Percentiles rank a stretch among this genome's conserved stretches.
phyloP scores from a whole-genome alignment of 2,329 filamentous ascomycete genomes.

The Diplodia intermedia region DNA sequence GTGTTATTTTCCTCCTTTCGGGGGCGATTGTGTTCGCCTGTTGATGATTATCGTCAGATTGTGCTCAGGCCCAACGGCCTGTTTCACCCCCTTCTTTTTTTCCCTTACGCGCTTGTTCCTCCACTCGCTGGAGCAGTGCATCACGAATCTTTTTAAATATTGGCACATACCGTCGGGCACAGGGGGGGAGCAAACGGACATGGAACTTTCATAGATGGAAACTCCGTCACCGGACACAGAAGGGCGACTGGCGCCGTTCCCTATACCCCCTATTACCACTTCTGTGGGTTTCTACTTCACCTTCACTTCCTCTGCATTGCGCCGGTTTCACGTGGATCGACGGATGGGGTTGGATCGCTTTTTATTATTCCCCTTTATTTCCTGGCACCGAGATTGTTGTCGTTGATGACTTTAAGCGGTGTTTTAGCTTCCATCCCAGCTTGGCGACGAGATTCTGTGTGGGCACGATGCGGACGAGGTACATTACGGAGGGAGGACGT shows the following conservation, averaged over 20 bases:
- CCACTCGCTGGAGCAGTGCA: constrained; percentile 25
- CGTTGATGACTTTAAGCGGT: constrained; percentile 5
- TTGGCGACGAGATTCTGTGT: constrained; percentile 4
- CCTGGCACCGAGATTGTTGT: constrained; percentile 28
- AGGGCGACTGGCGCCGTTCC: constrained; percentile 31
- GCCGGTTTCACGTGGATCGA: constrained; percentile 22
- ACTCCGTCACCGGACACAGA: constrained; percentile 32
- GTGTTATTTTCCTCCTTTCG: constrained; percentile 30
- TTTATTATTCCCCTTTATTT: constrained; percentile 20
- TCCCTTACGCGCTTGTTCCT: neutral
- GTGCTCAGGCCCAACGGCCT: constrained; percentile 7
- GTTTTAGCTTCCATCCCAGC: constrained; percentile 2
- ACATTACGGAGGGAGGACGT: constrained; percentile 14
- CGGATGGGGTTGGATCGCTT: constrained; percentile 25
- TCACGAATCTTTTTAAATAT: constrained; percentile 28
- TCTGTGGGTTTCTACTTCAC: constrained; percentile 15
- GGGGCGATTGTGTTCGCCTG: constrained; percentile 25
- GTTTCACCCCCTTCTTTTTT: constrained; percentile 2
- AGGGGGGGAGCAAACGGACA: constrained; percentile 29
- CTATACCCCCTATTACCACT: constrained; percentile 30
- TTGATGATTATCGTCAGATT: constrained; percentile 27
- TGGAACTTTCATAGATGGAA: constrained; percentile 32
- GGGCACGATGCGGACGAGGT: constrained; percentile 6
- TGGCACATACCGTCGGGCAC: constrained; percentile 29
- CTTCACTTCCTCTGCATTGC: constrained; percentile 32